These are phyloP conservation scores for Pyricularia pennisetigena DNA, from an alignment of 2,329 filamentous ascomycete genomes.

Conservation along the genomic window DNA sequence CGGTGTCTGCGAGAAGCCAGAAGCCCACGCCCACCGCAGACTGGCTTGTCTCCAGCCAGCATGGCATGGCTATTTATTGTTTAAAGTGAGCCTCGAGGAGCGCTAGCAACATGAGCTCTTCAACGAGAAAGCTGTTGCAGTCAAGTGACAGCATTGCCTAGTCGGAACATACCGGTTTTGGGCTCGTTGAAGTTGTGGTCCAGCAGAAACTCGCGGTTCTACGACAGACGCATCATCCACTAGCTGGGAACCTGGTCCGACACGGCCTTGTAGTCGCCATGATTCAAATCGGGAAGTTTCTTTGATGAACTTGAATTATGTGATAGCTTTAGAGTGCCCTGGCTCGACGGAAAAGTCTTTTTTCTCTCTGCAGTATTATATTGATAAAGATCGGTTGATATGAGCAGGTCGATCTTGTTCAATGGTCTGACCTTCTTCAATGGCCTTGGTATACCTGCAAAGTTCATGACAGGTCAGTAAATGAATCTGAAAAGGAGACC, in stretches of 20 bases:
- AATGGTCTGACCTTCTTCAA: constrained; percentile 18
- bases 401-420: constrained; percentile 23
- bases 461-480: background rate
- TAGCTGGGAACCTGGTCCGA: constrained; percentile 9
- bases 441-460: constrained; percentile 25
- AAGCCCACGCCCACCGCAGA: too few species aligned
- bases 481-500: constrained; percentile 4
- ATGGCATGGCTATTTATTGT: too few species aligned
- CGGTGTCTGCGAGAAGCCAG: too few species aligned
- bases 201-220: constrained; percentile 36
- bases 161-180: too few species aligned
- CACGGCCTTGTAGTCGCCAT: constrained; percentile 27
- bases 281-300: constrained; percentile 25
- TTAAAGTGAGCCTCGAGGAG: too few species aligned
- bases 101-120: too few species aligned
- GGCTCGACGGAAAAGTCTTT: constrained; percentile 29
- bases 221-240: constrained; percentile 29
- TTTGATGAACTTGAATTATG: constrained; percentile 23
- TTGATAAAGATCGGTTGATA: constrained; percentile 26
- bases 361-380: constrained; percentile 26
- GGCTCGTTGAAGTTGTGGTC: too few species aligned
- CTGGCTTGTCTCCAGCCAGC: too few species aligned
- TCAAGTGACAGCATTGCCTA: too few species aligned
- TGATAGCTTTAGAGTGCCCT: constrained; percentile 38
- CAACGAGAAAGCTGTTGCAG: too few species aligned